Base-by-base conservation (phyloP, 306 rosid species). In the Pachyrhizus erosus region DNA sequence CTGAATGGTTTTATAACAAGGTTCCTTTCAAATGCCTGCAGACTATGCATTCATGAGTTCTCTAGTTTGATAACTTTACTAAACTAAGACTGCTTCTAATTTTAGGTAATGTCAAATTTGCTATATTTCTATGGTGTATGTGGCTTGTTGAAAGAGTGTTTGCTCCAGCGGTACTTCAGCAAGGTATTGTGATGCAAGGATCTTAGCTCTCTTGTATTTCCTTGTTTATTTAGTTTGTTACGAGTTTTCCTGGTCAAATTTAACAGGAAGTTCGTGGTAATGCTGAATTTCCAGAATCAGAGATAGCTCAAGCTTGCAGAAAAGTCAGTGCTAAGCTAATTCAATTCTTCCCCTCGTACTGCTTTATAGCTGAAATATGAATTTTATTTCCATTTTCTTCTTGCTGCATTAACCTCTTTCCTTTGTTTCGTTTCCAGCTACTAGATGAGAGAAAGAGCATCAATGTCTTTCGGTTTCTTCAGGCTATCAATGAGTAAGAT, bases 1-100 rank as follows among this genome's bases (percentile, higher is more conserved):
- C 90, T 12, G 98, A 94, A 81, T 94, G 98, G 98, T 83, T 94
- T 79, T 94, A 83, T 79, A 94, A 92, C 81, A 94, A 94, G 98
- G 98, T 92, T 79, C 60, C 43, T 87, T 49, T 60, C 75, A 58
- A 15, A 85, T 58, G 26, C 34, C 60, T 46, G 21, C 7, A 34
- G 69, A 51, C 37, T 49, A 40, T 49, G 73, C 24, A 9, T 60
- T 15, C 5, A 49, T 60, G 76, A 61, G 24, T 76, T 79, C 67
- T 58, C 40, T 49, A 46, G 77, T 74, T 65, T 74, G 54, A 51
- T 70, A 18, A 49, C 37, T 20, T 64, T 79, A 46, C 37, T 77
- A 76, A 77, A 21, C 45, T 79, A 77, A 81, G 24, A 72, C 80
- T 45, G 51, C 33, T 73, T 84, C 51, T 83, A 33, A 77, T 85